Evolutionary conservation across 352 stramenopile species (phyloP).

Genomic region (Globisporangium yorkense): DNA sequence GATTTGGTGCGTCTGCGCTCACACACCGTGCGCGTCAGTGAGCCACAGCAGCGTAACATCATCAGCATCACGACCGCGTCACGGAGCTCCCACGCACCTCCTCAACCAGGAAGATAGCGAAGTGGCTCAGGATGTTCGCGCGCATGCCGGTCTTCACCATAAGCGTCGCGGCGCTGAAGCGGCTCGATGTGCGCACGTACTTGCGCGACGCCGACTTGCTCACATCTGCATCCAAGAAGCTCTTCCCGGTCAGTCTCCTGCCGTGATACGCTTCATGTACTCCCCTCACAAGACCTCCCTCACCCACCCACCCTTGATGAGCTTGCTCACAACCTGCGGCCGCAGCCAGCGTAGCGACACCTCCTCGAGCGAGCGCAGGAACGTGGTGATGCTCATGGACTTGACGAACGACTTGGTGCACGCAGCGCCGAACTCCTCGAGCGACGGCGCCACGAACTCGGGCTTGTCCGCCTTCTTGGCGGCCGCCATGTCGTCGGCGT

Average conservation of each 20-base stretch:
- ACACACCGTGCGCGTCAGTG: not conserved
- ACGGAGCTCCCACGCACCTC: constrained; percentile 35
- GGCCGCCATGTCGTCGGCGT: constrained; percentile 28
- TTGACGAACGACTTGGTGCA: constrained; percentile 66
- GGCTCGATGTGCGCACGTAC: constrained; percentile 62
- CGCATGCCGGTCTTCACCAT: constrained; percentile 82
- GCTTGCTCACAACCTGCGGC: constrained; percentile 60
- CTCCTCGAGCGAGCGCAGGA: constrained; percentile 68
- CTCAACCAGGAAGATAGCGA: constrained; percentile 82
- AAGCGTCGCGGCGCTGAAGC: constrained; percentile 34
- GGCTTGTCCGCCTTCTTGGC: constrained; percentile 30
- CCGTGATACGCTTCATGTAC: too few relatives aligned
- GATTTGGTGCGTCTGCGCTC: constrained; percentile 51
- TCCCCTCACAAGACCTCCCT: too few relatives aligned
- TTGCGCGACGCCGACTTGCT: constrained; percentile 76
- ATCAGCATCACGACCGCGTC: not conserved
- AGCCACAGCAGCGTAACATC: not conserved
- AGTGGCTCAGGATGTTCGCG: constrained; percentile 60
- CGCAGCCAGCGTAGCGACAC: constrained; percentile 45
- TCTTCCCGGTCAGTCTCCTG: too few relatives aligned
- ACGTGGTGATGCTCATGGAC: constrained; percentile 79
- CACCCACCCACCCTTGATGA: constrained; percentile 61
- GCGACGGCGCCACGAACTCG: constrained; percentile 43
- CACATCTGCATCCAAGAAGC: constrained; percentile 30
- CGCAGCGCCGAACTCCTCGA: constrained; percentile 47